Evolutionary conservation across 202 grass and related monocot species (phyloP).

Genomic region (Panicum hallii): DNA sequence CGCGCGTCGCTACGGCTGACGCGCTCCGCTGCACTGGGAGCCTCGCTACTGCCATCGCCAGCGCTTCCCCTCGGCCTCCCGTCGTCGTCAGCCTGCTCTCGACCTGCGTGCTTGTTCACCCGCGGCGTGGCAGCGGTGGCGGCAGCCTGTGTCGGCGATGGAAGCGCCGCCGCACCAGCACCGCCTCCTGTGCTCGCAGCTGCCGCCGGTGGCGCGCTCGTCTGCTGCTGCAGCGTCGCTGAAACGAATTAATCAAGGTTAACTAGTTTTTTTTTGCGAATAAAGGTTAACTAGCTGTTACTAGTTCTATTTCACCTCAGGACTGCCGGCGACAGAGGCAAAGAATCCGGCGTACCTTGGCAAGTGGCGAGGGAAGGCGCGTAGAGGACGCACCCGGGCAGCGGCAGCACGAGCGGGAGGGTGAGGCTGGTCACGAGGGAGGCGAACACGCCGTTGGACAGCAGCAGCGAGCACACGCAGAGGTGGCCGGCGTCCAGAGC

Average conservation of each 20-base stretch:
- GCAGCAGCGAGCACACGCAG: constrained; percentile 50
- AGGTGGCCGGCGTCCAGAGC: constrained; percentile 47
- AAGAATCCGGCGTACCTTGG: constrained; percentile 20
- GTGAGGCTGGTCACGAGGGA: constrained; percentile 39
- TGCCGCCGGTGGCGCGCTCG: neutral
- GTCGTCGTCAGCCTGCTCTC: neutral
- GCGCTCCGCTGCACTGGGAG: neutral
- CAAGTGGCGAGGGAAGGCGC: constrained; percentile 38
- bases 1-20: constrained; percentile 23
- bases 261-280: neutral
- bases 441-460: constrained; percentile 32
- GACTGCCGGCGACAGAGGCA: neutral
- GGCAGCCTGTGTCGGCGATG: neutral
- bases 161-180: neutral
- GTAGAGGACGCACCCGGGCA: constrained; percentile 49
- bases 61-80: neutral
- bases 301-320: neutral
- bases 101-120: neutral
- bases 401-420: constrained; percentile 33
- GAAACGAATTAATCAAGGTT: neutral
- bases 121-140: neutral
- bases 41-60: neutral
- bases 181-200: neutral
- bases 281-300: neutral
- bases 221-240: constrained; percentile 34